Percentiles rank a stretch among this genome's conserved stretches.
phyloP scores from a whole-genome alignment of 2,329 filamentous ascomycete genomes.

The Microcyclospora pomicola region DNA sequence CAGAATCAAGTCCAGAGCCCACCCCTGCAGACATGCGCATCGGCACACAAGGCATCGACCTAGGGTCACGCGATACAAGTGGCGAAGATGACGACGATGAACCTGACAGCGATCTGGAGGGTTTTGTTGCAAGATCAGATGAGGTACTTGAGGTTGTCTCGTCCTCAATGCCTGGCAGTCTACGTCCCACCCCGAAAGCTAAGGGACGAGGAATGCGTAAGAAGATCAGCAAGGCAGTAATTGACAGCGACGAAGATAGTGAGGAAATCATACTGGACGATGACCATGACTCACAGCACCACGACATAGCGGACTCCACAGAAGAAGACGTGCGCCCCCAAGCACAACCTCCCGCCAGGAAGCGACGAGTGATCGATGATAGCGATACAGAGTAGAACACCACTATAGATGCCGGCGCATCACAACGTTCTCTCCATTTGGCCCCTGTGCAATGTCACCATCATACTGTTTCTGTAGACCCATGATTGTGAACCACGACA shows the following conservation, averaged over 20 bases:
- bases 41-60: constrained; percentile 23
- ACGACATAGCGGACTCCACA: background rate
- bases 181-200: background rate
- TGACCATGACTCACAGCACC: background rate
- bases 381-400: background rate
- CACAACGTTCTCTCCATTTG: too few species aligned
- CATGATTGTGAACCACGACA: too few species aligned
- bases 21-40: constrained; percentile 23
- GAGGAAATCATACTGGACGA: background rate
- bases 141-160: constrained; percentile 22
- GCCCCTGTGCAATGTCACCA: too few species aligned
- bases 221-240: background rate
- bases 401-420: too few species aligned
- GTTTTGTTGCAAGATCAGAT: constrained; percentile 33
- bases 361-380: background rate
- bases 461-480: too few species aligned
- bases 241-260: background rate
- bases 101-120: constrained; percentile 31
- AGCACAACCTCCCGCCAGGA: background rate
- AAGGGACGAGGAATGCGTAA: background rate
- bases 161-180: constrained; percentile 13
- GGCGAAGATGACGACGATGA: constrained; percentile 30
- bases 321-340: background rate
- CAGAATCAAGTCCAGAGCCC: constrained; percentile 20
- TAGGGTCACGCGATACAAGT: constrained; percentile 32